Base-by-base conservation (phyloP, 129 eudicot species). In the Centaurea solstitialis region DNA sequence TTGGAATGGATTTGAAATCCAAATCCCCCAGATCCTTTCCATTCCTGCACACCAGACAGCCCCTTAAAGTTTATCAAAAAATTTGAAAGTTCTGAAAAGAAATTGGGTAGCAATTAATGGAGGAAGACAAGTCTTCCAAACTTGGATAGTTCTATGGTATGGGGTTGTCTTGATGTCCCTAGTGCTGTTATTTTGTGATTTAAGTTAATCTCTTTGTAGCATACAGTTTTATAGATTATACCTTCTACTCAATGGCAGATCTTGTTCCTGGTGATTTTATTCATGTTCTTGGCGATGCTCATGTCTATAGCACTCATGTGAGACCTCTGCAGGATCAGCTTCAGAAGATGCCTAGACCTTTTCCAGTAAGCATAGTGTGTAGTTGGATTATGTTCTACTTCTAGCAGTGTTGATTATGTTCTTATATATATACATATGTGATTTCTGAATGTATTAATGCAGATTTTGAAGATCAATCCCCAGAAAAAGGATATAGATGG, bases 261-360 rank as follows among this genome's bases (percentile, higher is more conserved):
- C 90, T 90, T 70, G 85, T 75, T 76, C 92, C 94, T 39, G 94
- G 94, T 75, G 94, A 90, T 64, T 90, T 88, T 39, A 72, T 82
- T 76, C 92, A 88, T 79, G 87, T 86, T 2, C 79, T 90, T 73
- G 94, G 94, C 50, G 94, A 90, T 88, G 85, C 92, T 81, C 94
- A 88, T 90, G 90, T 90, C n/a, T 90, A 90, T 81, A 82, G 74
- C 38, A 90, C 74, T 37, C 94, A 90, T 50, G 65, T 90, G 26
- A 75, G 81, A 43, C 90, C 92, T 68, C 86, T 90, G 66, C 86
- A 88, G 74, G 84, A 86, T 68, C 94, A 90, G 73, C 90, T 90
- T 24, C 77, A 79, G 73, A 90, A 88, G 33, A 65, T 10, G 9
- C 94, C 94, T 17, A 81, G 76, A 77, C 92, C 92, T 68, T 90